A percentile compares a stretch with the other conserved stretches of the same genome.
Evolutionary conservation across 257 asterid genomes (phyloP).

Genomic region (Solanum pimpinellifolium): DNA sequence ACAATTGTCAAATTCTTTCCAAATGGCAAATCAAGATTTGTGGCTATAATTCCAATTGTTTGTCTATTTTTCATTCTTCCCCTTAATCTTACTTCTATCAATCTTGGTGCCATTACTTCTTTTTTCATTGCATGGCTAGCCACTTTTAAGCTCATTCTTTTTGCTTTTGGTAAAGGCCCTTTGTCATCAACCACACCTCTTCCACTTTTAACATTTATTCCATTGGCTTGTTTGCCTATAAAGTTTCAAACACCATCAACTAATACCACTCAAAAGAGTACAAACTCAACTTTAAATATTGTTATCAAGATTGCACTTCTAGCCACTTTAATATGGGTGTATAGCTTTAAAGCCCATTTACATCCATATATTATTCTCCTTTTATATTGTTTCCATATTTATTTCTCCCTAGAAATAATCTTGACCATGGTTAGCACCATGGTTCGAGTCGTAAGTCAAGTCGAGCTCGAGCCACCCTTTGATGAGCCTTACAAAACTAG

Average conservation of each 20-base stretch:
- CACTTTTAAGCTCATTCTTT: conserved; percentile 39
- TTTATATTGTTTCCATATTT: not conserved
- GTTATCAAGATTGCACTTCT: conserved; percentile 5
- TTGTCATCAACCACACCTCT: conserved; percentile 16
- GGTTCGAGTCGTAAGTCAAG: not conserved
- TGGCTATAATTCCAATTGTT: conserved; percentile 25
- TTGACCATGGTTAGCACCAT: not conserved
- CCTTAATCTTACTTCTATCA: conserved; percentile 28
- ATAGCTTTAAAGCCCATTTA: not conserved
- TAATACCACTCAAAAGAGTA: not conserved
- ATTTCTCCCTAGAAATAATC: not conserved
- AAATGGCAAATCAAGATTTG: conserved; percentile 8
- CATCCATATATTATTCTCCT: conserved; percentile 16
- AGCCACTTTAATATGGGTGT: not conserved
- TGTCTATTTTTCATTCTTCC: conserved; percentile 25
- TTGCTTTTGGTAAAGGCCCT: conserved; percentile 37
- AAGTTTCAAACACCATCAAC: conserved; percentile 2
- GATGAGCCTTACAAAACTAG: conserved; percentile 11
- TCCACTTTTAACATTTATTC: conserved; percentile 28
- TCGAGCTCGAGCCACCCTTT: conserved; percentile 6
- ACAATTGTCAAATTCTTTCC: conserved; percentile 8
- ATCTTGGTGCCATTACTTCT: conserved; percentile 17
- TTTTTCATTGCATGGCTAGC: conserved; percentile 53
- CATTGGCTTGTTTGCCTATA: conserved; percentile 48
- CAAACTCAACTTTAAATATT: conserved; percentile 3